Evolutionary conservation across 192 early-diverging fungal genomes (phyloP), one percentile per base, ranked within the genome.

Genomic region (Entomortierella chlamydospora): DNA sequence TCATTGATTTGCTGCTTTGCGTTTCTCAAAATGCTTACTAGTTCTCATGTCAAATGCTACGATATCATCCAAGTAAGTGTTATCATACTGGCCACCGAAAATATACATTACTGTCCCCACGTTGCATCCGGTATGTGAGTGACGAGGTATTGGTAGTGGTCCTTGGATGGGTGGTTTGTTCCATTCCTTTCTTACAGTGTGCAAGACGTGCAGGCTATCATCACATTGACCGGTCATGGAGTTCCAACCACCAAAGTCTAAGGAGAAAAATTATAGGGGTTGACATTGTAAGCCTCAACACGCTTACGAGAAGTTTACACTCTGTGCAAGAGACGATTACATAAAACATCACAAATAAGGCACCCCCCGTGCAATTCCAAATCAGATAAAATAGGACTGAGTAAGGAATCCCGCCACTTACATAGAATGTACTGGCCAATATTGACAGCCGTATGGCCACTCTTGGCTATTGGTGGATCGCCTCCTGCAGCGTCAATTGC

Each of bases 341-440:
- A 37, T 47, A 15, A 47, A 20, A 47, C 4, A 20, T 4, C 2
- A 47, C 2, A 15, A 47, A 15, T 37, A 37, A 37, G 15, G 15
- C 2, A 20, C 4, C 23, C 42, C 20, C n/a, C n/a, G n/a, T n/a
- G n/a, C n/a, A n/a, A n/a, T n/a, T n/a, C n/a, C n/a, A n/a, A n/a
- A n/a, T n/a, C n/a, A n/a, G n/a, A n/a, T 47, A 15, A 47, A 20
- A 47, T 20, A 20, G 45, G 12, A 47, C 2, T 20, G 45, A 47
- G 45, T 37, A 37, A 37, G 15, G 15, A 17, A 20, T 20, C 23
- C 42, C 20, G 58, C 28, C 28, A 63, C 80, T 73, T 80, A 85
- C 84, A 64, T 25, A 85, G 72, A 25, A 88, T 73, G 51, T 84
- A 76, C n/a, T 82, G 72, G 1, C 81, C 81, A 55, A 88, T 73